Evolutionary conservation across 106 monocot genomes (phyloP).

Genomic region (Platanthera zijinensis): DNA sequence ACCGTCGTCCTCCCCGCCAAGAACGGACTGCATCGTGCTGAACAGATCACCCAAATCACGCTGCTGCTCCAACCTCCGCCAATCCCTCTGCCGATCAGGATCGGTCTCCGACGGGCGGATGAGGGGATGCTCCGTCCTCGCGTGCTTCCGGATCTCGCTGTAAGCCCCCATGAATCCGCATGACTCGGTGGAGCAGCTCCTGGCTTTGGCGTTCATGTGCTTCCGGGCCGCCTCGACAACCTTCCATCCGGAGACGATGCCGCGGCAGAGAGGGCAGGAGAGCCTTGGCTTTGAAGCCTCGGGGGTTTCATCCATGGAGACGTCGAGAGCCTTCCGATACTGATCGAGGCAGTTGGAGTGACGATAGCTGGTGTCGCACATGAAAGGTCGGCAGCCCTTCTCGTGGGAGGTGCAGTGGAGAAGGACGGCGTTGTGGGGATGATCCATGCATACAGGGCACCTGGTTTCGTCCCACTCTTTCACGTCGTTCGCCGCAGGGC

Average conservation of each 20-base stretch:
- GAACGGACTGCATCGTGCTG: constrained; percentile 46
- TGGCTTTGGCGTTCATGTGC: constrained; percentile 56
- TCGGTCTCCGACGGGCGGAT: constrained; percentile 55
- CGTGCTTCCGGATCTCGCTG: constrained; percentile 68
- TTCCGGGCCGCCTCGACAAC: constrained; percentile 43
- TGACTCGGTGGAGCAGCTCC: constrained; percentile 66
- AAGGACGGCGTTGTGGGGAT: constrained; percentile 94
- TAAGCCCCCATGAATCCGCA: constrained; percentile 60
- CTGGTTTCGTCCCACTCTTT: constrained; percentile 74
- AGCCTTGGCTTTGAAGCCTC: constrained; percentile 20
- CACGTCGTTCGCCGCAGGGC: constrained; percentile 18
- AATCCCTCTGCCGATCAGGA: constrained; percentile 69
- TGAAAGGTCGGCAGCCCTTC: constrained; percentile 80
- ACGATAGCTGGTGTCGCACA: constrained; percentile 90
- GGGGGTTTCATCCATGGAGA: constrained; percentile 4
- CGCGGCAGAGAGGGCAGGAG: constrained; percentile 76
- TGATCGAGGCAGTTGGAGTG: constrained; percentile 96
- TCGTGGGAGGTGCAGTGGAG: constrained; percentile 61
- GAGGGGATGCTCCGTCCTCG: constrained; percentile 61
- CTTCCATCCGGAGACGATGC: constrained; percentile 39
- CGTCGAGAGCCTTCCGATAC: constrained; percentile 51
- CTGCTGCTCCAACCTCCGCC: constrained; percentile 73
- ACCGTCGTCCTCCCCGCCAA: constrained; percentile 21
- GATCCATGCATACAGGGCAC: constrained; percentile 91
- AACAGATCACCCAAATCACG: constrained; percentile 68